Percentiles rank a stretch among this genome's conserved stretches.
phyloP scores from a whole-genome alignment of 1,284 basidiomycete genomes.

The Sphagnurus paluster region DNA sequence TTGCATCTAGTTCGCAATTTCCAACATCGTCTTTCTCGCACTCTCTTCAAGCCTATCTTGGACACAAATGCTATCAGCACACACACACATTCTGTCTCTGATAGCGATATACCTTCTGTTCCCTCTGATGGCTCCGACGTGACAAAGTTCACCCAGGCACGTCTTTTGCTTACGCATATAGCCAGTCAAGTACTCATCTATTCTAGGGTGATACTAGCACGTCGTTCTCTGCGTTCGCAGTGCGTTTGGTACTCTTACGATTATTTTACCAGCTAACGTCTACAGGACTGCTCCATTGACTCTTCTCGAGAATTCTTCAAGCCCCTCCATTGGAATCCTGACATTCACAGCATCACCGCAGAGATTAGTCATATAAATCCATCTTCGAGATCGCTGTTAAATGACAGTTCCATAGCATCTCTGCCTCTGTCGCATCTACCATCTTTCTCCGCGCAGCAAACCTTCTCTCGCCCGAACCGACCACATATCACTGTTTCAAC shows the following conservation, averaged over 20 bases:
- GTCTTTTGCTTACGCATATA: not conserved
- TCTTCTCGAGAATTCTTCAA: too few species aligned
- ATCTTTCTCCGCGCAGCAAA: not conserved
- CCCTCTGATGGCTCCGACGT: constrained; percentile 24
- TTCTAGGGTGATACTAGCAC: constrained; percentile 8
- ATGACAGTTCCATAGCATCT: not conserved
- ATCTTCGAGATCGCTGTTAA: not conserved
- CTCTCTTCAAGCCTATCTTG: constrained; percentile 14
- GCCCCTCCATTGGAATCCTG: too few species aligned
- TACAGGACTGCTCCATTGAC: constrained; percentile 8
- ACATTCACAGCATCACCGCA: not conserved
- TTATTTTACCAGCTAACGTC: not conserved
- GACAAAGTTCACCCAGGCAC: constrained; percentile 24
- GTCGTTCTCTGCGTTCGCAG: constrained; percentile 4
- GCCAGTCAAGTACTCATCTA: not conserved
- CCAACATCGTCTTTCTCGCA: constrained; percentile 29
- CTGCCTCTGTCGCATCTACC: constrained; percentile 1
- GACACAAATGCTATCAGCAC: not conserved
- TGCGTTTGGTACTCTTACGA: not conserved
- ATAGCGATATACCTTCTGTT: constrained; percentile 13
- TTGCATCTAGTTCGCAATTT: constrained; percentile 31
- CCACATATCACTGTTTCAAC: not conserved
- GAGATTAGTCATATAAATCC: constrained; percentile 6
- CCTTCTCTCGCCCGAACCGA: not conserved
- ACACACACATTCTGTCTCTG: not conserved